Base-by-base conservation (phyloP, 192 early-diverging fungal genomes). In the Linnemannia zychae region DNA sequence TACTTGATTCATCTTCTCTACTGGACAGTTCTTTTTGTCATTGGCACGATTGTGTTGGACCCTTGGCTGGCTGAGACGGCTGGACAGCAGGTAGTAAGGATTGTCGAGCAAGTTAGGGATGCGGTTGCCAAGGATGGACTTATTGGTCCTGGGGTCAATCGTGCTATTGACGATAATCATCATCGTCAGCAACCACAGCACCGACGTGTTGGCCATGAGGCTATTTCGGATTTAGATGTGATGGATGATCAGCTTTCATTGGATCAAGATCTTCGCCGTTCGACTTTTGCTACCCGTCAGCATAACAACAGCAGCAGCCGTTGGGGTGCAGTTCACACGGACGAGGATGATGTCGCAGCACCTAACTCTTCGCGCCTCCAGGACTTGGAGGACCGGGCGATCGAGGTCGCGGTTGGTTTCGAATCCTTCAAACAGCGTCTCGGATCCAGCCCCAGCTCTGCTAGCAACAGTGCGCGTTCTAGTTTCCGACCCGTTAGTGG, bases 51-150 rank as follows among this genome's bases (percentile, higher is more conserved):
- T 20, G 78, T 89, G 7, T 50, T 89, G 37, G 88, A 89, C 37
- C 75, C 88, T 15, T 89, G 88, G 88, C 81, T 89, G 68, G 84
- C 84, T 53, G 88, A 89, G 67, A 80, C 85, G 17, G 88, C 88
- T 28, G 88, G 88, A 13, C 72, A 79, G 28, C 88, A 89, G 74
- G 80, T 89, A 1, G 82, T 89, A 22, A 67, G 78, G 71, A 81
- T 89, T 60, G 81, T 89, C 46, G 88, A 87, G 36, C 82, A 84
- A n/a, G 82, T 84, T 16, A 38, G 77, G 11, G 73, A 84, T 3
- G 74, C 66, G 4, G 65, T 79, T 24, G 73, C 70, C 11, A 71
- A 47, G 46, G 77, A 71, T 36, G 66, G 48, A 17, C 16, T 60
- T 4, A 38, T 44, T 4, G 73, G 36, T 44, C 53, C n/a, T 20